These are phyloP conservation scores for Trichosporon coremiiforme DNA, from an alignment of 1,284 basidiomycete genomes.

Conservation along the genomic window DNA sequence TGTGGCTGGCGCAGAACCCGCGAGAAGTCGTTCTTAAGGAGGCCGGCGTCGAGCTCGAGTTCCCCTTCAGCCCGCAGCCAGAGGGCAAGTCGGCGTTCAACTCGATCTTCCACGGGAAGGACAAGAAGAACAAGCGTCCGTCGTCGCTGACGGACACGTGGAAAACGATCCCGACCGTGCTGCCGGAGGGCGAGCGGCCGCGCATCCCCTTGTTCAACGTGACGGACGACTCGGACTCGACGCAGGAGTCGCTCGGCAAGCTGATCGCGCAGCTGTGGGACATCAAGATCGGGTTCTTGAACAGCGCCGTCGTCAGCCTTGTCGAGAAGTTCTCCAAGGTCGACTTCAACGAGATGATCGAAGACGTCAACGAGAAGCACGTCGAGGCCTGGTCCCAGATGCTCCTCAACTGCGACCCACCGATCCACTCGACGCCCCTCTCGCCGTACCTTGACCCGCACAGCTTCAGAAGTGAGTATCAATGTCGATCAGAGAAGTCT, in stretches of 20 bases:
- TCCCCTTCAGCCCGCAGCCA: slow-evolving; percentile 54
- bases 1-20: slow-evolving; percentile 43
- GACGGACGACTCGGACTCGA: slow-evolving; percentile 77
- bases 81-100: slow-evolving; percentile 26
- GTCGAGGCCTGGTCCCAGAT: slow-evolving; percentile 82
- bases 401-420: slow-evolving; percentile 71
- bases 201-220: slow-evolving; percentile 79
- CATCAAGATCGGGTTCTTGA: slow-evolving; percentile 83
- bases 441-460: slow-evolving; percentile 80
- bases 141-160: slow-evolving; percentile 40
- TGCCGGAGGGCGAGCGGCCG: slow-evolving; percentile 63
- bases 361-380: slow-evolving; percentile 58
- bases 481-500: not conserved
- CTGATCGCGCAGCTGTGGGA: slow-evolving; percentile 74
- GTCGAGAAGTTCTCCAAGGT: slow-evolving; percentile 52
- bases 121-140: slow-evolving; percentile 16
- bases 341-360: slow-evolving; percentile 33
- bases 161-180: slow-evolving; percentile 54
- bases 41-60: slow-evolving; percentile 68
- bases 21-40: slow-evolving; percentile 41
- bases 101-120: slow-evolving; percentile 6
- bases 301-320: slow-evolving; percentile 66
- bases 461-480: slow-evolving; percentile 52
- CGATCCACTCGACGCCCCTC: slow-evolving; percentile 72
- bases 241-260: slow-evolving; percentile 71